A percentile compares a stretch with the other conserved stretches of the same genome.
Evolutionary conservation across 2,329 filamentous ascomycete genomes (phyloP).

Genomic region (Penicillium sp.): DNA sequence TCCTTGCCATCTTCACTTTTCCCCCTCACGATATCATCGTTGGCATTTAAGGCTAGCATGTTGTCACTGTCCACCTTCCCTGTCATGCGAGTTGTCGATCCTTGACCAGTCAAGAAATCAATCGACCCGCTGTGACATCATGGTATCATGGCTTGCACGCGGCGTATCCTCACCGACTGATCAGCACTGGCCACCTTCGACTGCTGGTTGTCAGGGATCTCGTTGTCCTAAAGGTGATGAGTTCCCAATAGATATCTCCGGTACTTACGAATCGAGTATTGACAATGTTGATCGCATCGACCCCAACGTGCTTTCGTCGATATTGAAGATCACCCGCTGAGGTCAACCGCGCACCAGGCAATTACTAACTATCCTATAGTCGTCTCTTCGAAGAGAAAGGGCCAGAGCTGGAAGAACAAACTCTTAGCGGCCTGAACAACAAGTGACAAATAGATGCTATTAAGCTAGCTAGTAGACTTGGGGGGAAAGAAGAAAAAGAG

Average conservation of each 20-base stretch:
- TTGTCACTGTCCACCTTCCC: slow-evolving; percentile 4
- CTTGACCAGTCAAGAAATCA: background rate
- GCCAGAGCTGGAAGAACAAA: background rate
- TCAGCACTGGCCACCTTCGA: slow-evolving; percentile 8
- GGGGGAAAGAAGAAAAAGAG: no score
- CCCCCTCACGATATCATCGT: background rate
- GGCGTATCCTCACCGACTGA: slow-evolving; percentile 18
- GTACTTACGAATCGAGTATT: slow-evolving; percentile 1
- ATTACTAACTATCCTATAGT: background rate
- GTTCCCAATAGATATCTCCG: background rate
- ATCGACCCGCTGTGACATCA: slow-evolving; percentile 17
- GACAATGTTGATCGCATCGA: slow-evolving; percentile 4
- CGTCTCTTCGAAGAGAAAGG: background rate
- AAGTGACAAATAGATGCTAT: background rate
- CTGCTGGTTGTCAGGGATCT: slow-evolving; percentile 1
- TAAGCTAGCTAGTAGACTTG: background rate
- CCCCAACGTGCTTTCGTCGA: background rate
- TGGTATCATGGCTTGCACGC: background rate
- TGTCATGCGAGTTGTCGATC: slow-evolving; percentile 20
- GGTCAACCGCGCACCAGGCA: background rate
- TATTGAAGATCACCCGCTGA: background rate
- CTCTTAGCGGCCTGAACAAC: background rate
- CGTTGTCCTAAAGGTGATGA: background rate
- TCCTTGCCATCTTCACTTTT: background rate
- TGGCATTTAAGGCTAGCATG: background rate